Percentiles rank a stretch among this genome's conserved stretches.
Conservation (phyloP, 305 asterid genomes). For the Solanum chacoense region DNA sequence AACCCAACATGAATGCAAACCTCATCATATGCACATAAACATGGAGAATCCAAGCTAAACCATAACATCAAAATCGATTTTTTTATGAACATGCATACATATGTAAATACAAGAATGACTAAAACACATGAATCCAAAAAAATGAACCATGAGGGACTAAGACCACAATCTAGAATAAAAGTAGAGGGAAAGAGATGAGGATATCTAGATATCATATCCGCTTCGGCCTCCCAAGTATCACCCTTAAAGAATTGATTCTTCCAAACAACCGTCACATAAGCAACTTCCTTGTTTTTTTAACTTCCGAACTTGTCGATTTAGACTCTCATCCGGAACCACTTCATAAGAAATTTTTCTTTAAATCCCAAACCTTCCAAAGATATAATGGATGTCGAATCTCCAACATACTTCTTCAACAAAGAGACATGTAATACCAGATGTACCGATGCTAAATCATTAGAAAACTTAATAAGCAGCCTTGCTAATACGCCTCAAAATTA, state of each 20-base stretch:
- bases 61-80: neutral
- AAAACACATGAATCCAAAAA: neutral
- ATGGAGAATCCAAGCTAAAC: neutral
- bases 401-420: neutral
- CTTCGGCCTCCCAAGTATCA: neutral
- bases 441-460: neutral
- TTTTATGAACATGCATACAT: neutral
- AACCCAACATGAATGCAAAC: neutral
- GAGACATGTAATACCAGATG: neutral
- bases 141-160: neutral
- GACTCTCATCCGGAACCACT: neutral
- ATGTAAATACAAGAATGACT: neutral
- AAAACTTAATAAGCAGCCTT: neutral
- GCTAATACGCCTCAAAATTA: neutral
- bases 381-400: neutral
- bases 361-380: neutral
- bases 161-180: neutral
- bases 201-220: neutral
- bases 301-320: neutral
- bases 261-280: neutral
- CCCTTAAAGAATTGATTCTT: neutral
- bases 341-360: neutral
- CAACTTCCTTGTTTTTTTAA: neutral
- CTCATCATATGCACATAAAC: neutral
- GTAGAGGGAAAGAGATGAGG: neutral